phyloP scores from a whole-genome alignment of 2,329 filamentous ascomycete species.

The Tolypocladium ovalisporum region DNA sequence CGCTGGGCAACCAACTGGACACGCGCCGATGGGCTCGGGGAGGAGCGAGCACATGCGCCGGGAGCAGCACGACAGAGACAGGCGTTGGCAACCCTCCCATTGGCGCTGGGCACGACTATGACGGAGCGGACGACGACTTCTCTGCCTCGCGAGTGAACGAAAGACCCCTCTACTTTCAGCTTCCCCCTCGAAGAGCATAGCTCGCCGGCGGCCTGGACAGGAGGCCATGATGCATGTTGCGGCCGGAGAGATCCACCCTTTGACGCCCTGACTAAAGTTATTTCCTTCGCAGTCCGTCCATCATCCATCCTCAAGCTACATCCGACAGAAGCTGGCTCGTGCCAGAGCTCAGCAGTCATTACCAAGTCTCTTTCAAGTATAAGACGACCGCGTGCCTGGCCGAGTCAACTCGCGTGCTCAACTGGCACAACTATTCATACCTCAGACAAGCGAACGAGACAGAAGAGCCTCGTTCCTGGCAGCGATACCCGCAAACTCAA shows the following conservation, averaged over 20 bases:
- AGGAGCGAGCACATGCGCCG: not conserved
- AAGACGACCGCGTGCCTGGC: not conserved
- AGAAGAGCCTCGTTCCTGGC: not conserved
- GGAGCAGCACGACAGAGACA: not conserved
- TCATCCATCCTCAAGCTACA: not conserved
- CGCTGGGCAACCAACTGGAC: not conserved
- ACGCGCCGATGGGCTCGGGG: not conserved
- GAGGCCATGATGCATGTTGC: not conserved
- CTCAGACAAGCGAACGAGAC: not conserved
- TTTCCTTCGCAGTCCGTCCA: not conserved
- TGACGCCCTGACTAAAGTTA: not conserved
- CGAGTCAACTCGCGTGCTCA: not conserved
- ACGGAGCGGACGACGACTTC: not conserved
- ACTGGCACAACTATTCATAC: not conserved
- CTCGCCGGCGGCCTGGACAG: not conserved
- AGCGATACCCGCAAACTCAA: not conserved
- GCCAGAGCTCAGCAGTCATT: not conserved
- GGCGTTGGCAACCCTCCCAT: not conserved
- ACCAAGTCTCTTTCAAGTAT: not conserved
- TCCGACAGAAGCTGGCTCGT: not conserved
- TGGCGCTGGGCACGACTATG: not conserved
- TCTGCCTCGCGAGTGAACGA: not conserved
- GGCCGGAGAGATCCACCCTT: not conserved
- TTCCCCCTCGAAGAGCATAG: not conserved
- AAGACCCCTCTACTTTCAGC: not conserved